Percentiles rank a stretch among this genome's conserved stretches.
Conservation (phyloP, 106 monocot species). For the Triglochin maritima region DNA sequence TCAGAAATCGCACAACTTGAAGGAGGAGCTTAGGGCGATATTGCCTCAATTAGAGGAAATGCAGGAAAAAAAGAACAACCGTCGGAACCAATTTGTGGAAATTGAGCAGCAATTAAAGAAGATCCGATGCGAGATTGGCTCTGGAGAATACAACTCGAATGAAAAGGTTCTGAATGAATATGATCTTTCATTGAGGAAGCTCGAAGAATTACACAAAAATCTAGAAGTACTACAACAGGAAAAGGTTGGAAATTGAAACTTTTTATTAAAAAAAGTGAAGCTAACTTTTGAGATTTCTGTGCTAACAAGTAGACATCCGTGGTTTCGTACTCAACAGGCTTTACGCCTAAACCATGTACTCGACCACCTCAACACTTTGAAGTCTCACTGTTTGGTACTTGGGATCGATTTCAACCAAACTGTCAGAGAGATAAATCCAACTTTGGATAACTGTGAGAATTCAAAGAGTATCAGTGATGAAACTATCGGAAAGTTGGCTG, state of each 20-base stretch:
- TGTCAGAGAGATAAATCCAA: slow-evolving; percentile 48
- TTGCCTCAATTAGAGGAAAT: slow-evolving; percentile 55
- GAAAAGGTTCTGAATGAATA: slow-evolving; percentile 32
- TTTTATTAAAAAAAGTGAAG: too few relatives aligned
- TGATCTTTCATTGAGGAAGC: slow-evolving; percentile 44
- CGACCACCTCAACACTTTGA: slow-evolving; percentile 48
- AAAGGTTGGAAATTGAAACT: slow-evolving; percentile 30
- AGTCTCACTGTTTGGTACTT: slow-evolving; percentile 65
- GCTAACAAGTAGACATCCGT: too few relatives aligned
- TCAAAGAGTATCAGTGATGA: slow-evolving; percentile 47
- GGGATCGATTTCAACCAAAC: slow-evolving; percentile 73
- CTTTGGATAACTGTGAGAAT: slow-evolving; percentile 35
- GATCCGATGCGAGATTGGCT: slow-evolving; percentile 36
- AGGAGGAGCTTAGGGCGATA: slow-evolving; percentile 49
- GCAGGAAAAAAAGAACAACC: slow-evolving; percentile 37
- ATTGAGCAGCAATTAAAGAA: slow-evolving; percentile 37
- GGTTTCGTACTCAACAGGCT: slow-evolving; percentile 12
- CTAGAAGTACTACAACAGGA: slow-evolving; percentile 51
- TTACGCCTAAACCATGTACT: slow-evolving; percentile 57
- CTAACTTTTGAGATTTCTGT: too few relatives aligned
- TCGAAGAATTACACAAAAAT: slow-evolving; percentile 38
- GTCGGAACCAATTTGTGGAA: slow-evolving; percentile 37
- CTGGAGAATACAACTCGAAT: slow-evolving; percentile 7
- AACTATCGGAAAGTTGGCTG: slow-evolving; percentile 49
- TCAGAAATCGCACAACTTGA: slow-evolving; percentile 37